Percentiles rank a stretch among this genome's conserved stretches.
phyloP scores from a whole-genome alignment of 2,329 filamentous ascomycete species.

The Scleromitrula shiraiana region DNA sequence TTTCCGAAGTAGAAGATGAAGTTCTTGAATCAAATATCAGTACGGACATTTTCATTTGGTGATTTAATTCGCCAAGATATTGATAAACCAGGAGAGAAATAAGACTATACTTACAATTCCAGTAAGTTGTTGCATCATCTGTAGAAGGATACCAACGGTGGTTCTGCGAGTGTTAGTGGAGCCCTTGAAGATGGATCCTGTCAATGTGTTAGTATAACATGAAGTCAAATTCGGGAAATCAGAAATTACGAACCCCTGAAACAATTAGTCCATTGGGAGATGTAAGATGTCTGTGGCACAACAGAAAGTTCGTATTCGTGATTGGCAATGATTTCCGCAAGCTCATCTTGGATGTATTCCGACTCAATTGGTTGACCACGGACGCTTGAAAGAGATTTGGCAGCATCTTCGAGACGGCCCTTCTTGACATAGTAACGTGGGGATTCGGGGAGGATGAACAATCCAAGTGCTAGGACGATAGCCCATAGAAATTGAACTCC shows the following conservation, averaged over 20 bases:
- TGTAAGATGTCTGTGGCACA: conserved; percentile 57
- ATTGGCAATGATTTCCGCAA: conserved; percentile 83
- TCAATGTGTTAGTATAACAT: too few relatives aligned
- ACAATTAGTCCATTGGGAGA: conserved; percentile 61
- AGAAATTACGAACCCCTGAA: too few relatives aligned
- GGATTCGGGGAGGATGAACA: conserved; percentile 47
- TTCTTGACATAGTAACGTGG: conserved; percentile 64
- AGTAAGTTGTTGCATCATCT: conserved; percentile 70
- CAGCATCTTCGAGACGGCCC: conserved; percentile 58
- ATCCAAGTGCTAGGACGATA: conserved; percentile 43
- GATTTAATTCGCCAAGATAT: too few relatives aligned
- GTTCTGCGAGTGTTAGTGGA: conserved; percentile 62
- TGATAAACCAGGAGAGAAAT: too few relatives aligned
- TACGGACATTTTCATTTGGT: too few relatives aligned
- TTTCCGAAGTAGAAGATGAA: conserved; percentile 90
- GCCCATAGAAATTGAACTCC: conserved; percentile 46
- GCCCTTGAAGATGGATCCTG: too few relatives aligned
- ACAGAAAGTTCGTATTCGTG: conserved; percentile 72
- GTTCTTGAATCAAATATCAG: too few relatives aligned
- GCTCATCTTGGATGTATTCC: conserved; percentile 68
- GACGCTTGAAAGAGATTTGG: conserved; percentile 53
- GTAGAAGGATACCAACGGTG: conserved; percentile 62
- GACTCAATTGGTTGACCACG: conserved; percentile 68
- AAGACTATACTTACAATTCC: too few relatives aligned
- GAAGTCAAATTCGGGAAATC: too few relatives aligned